Evolutionary conservation across 140 eudicot genomes (phyloP).

Genomic region (Cichorium intybus): DNA sequence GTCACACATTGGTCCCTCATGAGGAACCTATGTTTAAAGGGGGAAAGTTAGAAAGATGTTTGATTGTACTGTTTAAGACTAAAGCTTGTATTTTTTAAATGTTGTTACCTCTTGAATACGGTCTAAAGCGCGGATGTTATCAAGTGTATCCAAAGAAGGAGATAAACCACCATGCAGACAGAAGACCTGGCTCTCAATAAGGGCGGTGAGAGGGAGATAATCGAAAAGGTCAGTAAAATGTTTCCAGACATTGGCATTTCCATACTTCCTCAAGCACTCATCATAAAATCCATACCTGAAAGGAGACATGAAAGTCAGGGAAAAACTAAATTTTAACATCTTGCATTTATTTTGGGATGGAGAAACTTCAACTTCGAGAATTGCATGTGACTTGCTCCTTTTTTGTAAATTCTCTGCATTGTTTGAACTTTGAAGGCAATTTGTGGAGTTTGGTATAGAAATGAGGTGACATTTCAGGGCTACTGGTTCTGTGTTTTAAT

Average conservation of each 20-base stretch:
- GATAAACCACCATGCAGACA: slow-evolving; percentile 57
- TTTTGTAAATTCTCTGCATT: background rate
- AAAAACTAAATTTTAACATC: background rate
- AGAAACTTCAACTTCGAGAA: too few relatives aligned
- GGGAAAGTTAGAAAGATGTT: too few relatives aligned
- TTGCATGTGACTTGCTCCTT: too few relatives aligned
- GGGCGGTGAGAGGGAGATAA: slow-evolving; percentile 60
- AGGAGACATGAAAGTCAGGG: slow-evolving; percentile 14
- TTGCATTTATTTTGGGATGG: too few relatives aligned
- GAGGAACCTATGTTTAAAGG: too few relatives aligned
- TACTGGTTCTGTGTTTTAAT: background rate
- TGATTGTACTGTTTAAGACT: too few relatives aligned
- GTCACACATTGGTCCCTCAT: slow-evolving; percentile 51
- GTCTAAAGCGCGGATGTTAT: slow-evolving; percentile 46
- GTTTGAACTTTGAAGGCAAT: background rate
- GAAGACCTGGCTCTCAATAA: slow-evolving; percentile 54
- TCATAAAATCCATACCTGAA: slow-evolving; percentile 61
- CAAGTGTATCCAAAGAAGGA: slow-evolving; percentile 50
- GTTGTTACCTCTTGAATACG: slow-evolving; percentile 49
- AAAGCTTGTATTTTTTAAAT: background rate
- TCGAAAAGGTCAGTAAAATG: slow-evolving; percentile 63
- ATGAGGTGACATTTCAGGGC: too few relatives aligned
- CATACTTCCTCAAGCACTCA: slow-evolving; percentile 60
- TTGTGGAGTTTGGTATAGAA: too few relatives aligned
- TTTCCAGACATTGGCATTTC: slow-evolving; percentile 62